phyloP scores from a whole-genome alignment of 805 yeast genomes.

The Yarrowia porcina region DNA sequence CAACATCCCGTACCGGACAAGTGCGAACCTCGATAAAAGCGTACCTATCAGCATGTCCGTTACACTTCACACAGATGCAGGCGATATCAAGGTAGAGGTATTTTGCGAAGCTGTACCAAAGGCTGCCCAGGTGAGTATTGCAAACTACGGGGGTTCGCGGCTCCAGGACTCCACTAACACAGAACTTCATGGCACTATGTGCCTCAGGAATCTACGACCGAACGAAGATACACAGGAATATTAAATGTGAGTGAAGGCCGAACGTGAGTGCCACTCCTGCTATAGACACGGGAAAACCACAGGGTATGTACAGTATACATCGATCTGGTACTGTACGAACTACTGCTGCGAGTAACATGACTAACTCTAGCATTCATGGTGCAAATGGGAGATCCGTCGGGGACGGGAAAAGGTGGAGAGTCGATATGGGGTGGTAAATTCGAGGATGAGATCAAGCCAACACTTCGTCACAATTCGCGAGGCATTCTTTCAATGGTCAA shows the following conservation, averaged over 20 bases:
- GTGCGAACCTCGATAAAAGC: no score
- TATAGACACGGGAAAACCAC: no score
- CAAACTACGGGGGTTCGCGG: no score
- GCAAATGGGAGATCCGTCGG: slow-evolving; percentile 41
- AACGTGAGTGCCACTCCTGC: no score
- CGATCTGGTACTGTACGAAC: no score
- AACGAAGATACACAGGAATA: slow-evolving; percentile 38
- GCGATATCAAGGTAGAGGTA: slow-evolving; percentile 43
- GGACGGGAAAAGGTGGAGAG: slow-evolving; percentile 40
- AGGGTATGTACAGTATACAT: no score
- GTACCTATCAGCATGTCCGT: not conserved
- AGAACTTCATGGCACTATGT: slow-evolving; percentile 47
- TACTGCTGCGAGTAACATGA: no score
- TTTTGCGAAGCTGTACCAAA: slow-evolving; percentile 43
- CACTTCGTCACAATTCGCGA: slow-evolving; percentile 67
- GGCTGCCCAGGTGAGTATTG: slow-evolving; percentile 42
- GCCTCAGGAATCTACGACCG: slow-evolving; percentile 44
- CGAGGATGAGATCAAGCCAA: slow-evolving; percentile 37
- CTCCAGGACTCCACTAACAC: no score
- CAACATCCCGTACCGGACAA: no score
- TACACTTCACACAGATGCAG: slow-evolving; percentile 40
- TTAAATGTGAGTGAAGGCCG: slow-evolving; percentile 37
- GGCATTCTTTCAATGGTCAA: slow-evolving; percentile 89
- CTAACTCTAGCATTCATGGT: slow-evolving; percentile 37
- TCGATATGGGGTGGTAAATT: slow-evolving; percentile 47